Evolutionary conservation across 73 alveolate genomes (phyloP).

Genomic region (Paramecium octaurelia): DNA sequence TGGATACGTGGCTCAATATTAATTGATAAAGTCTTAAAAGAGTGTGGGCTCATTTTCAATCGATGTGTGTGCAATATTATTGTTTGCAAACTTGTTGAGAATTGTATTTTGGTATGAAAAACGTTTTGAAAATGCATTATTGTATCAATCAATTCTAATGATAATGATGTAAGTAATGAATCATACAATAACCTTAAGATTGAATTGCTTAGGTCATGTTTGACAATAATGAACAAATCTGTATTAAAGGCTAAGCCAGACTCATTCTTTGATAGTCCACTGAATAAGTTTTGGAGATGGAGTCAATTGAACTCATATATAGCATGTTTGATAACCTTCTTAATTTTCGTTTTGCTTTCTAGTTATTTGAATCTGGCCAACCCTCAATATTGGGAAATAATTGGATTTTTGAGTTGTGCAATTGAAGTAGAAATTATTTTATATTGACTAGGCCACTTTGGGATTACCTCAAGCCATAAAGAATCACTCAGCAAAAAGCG

Average conservation of each 20-base stretch:
- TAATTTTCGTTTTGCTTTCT: neutral
- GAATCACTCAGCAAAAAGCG: neutral
- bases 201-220: neutral
- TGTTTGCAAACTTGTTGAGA: constrained; percentile 55
- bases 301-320: neutral
- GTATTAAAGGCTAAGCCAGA: neutral
- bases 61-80: constrained; percentile 55
- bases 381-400: neutral
- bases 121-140: constrained; percentile 4
- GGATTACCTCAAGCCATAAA: constrained; percentile 22
- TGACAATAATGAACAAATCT: neutral
- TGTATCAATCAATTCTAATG: neutral
- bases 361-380: neutral
- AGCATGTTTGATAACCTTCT: neutral
- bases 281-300: constrained; percentile 32
- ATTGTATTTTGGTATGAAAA: neutral
- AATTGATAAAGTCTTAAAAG: neutral
- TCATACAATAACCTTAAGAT: neutral
- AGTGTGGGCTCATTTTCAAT: constrained; percentile 44
- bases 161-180: neutral
- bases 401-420: neutral
- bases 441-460: neutral
- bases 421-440: neutral
- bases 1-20: constrained; percentile 50
- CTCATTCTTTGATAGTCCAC: constrained; percentile 1